phyloP scores from a whole-genome alignment of 2,329 filamentous ascomycete genomes.

The Fusarium mundagurra region DNA sequence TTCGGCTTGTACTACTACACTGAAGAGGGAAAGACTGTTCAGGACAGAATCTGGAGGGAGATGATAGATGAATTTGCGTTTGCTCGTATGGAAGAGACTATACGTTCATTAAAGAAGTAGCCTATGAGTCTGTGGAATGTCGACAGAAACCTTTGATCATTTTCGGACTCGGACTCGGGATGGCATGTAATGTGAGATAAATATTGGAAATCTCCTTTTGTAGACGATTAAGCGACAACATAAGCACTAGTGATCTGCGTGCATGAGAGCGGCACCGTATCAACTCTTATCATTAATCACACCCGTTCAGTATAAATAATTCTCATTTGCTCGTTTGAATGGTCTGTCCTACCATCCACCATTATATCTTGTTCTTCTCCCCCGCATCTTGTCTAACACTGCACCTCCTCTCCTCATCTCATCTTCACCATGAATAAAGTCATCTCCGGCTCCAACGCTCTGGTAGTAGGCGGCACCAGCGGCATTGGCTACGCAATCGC shows the following conservation, averaged over 20 bases:
- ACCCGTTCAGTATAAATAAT: background rate
- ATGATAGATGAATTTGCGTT: slow-evolving; percentile 11
- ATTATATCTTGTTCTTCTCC: background rate
- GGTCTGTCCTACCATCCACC: background rate
- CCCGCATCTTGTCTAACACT: background rate
- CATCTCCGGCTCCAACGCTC: slow-evolving; percentile 30
- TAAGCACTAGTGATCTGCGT: background rate
- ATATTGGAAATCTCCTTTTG: background rate
- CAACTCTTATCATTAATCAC: background rate
- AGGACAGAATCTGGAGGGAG: background rate
- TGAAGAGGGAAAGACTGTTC: background rate
- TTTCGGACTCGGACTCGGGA: background rate
- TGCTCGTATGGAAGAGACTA: background rate
- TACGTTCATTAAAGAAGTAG: background rate
- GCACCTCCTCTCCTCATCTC: background rate
- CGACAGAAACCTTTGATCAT: accelerated
- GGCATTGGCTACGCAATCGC: slow-evolving; percentile 51
- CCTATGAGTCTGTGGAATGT: accelerated
- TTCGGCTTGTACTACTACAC: background rate
- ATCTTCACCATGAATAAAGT: background rate
- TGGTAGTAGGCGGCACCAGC: slow-evolving; percentile 50
- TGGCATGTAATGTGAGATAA: too few relatives aligned
- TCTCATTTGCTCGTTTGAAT: background rate
- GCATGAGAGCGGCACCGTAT: background rate
- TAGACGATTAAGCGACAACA: background rate